Evolutionary conservation across 2,329 filamentous ascomycete species (phyloP).

Genomic region (Byssoonygena ceratinophila): DNA sequence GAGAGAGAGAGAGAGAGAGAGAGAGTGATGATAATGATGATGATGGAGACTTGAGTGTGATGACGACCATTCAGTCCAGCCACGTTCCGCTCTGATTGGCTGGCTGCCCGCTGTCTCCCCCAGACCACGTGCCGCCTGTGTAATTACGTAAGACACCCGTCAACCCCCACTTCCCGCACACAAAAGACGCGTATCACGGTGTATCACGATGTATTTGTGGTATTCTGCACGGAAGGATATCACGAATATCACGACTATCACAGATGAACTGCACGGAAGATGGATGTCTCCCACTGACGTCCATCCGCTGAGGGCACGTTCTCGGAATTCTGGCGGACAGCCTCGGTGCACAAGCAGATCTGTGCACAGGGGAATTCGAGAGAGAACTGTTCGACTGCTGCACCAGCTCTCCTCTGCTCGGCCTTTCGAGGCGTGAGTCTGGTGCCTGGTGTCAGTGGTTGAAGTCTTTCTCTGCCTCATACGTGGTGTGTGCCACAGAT

Average conservation of each 20-base stretch:
- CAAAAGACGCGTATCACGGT: background rate
- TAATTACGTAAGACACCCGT: background rate
- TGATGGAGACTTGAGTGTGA: background rate
- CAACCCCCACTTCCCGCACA: background rate
- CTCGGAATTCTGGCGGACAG: too few species aligned
- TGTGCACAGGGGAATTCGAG: too few species aligned
- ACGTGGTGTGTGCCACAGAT: background rate
- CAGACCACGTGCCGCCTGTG: background rate
- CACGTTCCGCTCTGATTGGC: conserved; percentile 7
- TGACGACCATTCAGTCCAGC: background rate
- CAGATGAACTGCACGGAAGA: too few species aligned
- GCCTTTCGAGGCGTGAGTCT: background rate
- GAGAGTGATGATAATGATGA: background rate
- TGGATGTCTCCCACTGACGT: too few species aligned
- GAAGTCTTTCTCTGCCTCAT: background rate
- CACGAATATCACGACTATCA: too few species aligned
- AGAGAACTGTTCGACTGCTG: background rate
- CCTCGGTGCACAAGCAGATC: too few species aligned
- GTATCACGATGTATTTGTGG: too few species aligned
- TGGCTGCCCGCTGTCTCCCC: background rate
- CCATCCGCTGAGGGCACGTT: too few species aligned
- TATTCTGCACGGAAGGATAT: too few species aligned
- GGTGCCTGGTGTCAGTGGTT: background rate
- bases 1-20: background rate
- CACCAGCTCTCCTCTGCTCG: background rate